Evolutionary conservation across 768 basidiomycete species (phyloP).

Genomic region (Lactifluus subvellereus): DNA sequence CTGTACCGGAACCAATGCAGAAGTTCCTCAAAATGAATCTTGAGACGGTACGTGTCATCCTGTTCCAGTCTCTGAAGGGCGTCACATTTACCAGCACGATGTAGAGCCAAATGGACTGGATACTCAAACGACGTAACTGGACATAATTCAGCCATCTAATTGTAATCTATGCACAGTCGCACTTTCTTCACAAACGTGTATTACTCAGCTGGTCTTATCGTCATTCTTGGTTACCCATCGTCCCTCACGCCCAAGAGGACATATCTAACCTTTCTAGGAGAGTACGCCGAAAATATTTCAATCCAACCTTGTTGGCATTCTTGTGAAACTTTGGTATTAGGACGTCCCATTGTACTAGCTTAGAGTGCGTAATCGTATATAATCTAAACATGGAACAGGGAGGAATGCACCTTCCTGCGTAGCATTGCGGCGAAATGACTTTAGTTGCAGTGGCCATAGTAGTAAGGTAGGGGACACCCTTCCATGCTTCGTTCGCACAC

Average conservation of each 20-base stretch:
- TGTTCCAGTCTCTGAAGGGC: neutral
- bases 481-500: too few relatives aligned
- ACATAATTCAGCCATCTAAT: neutral
- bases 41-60: conserved; percentile 3
- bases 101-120: conserved; percentile 22
- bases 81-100: neutral
- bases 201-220: conserved; percentile 1
- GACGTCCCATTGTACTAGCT: neutral
- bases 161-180: neutral
- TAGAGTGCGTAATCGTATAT: conserved; percentile 9
- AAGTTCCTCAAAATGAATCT: conserved; percentile 12
- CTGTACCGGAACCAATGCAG: conserved; percentile 17
- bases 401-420: neutral
- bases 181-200: conserved; percentile 2
- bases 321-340: neutral
- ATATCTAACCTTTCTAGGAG: neutral
- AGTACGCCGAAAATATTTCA: neutral
- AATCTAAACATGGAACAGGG: neutral
- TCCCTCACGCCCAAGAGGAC: neutral
- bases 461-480: neutral
- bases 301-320: neutral
- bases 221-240: neutral
- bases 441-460: too few relatives aligned
- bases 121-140: conserved; percentile 18
- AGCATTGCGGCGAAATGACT: too few relatives aligned